Base-by-base conservation (phyloP, 352 stramenopile genomes). In the Phytophthora pinifolia region DNA sequence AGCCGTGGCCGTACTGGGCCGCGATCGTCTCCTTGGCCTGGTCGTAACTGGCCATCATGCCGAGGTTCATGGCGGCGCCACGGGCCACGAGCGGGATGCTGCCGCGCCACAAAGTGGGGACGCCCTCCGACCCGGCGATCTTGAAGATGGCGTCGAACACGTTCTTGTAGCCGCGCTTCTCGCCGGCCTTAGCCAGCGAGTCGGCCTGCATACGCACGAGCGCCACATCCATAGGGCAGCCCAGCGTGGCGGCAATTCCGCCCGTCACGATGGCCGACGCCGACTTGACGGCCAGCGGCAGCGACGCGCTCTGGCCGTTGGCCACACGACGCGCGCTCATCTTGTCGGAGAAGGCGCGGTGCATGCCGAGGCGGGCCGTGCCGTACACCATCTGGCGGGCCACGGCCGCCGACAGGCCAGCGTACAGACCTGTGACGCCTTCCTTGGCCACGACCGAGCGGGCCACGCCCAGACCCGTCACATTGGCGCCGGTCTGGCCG, bases 41-140 rank as follows among this genome's bases (percentile, higher is more conserved):
- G 79, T 99, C 97, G 72, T 99, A 99, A 60, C 92, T 99, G 14
- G 97, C 97, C 83, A 99, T 93, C 97, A 99, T 99, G 49, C 97
- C 97, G n/a, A 99, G 92, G 78, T 99, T 99, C 96, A 99, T 99
- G 50, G 94, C 85, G 52, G 98, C 98, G 25, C 96, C 97, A 64
- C 97, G 88, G 14, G 98, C 85, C 37, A 99, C 96, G n/a, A 96
- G 86, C 17, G 94, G 93, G 32, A 94, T 71, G 50, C 82, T 94
- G 7, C 94, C 94, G 20, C 90, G 76, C 89, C 90, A 98, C 30
- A 98, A 76, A 37, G 91, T 97, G 15, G 60, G 27, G 2, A 98
- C 61, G 30, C 94, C 93, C 50, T 98, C 94, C 6, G 93, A 75
- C 14, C 68, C 63, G 2, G 73, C 75, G 56, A 98, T 98, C 63